Evolutionary conservation across 2,329 filamentous ascomycete species (phyloP), one percentile per base, ranked within the genome.

Genomic region (Reticulascus tulasneorum): DNA sequence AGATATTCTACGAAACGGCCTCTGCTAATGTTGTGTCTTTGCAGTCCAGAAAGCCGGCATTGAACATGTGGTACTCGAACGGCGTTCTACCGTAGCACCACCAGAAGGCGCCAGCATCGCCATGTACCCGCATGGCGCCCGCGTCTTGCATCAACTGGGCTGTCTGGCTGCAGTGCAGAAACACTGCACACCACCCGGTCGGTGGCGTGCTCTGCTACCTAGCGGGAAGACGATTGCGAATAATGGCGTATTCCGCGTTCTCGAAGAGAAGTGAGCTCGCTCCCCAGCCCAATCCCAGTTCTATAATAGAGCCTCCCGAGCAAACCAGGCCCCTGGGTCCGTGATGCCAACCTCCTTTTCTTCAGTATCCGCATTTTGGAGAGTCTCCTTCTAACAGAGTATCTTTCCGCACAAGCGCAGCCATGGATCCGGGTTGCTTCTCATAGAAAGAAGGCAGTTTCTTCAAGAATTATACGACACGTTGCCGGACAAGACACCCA

Each of bases 51-150:
- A 29, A 18, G 26, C 26, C 26, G 26, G 26, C 26, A 29, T 29
- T 11, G 26, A 29, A 10, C 26, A 29, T 13, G 13, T 29, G 4
- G 26, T 29, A 5, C 26, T 29, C 12, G 26, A 29, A 18, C 11
- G 55, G 60, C 5, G 48, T 55, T n/a, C 28, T 9, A 20, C 5
- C n/a, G 22, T 30, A 17, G 15, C 6, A 11, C 28, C 28, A n/a
- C n/a, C n/a, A n/a, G 26, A 29, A 19, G 27, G 27, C 27, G 13
- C 27, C 11, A 29, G 27, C 27, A 18, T 29, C 16, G 27, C 27
- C n/a, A 6, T 29, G 12, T 29, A 29, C n/a, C 27, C 27, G 16
- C 27, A 29, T 8, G 27, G 9, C 18, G 27, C 27, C 16, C 27
- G 27, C 27, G 20, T 29, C 18, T 19, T 29, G 15, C n/a, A 13